Evolutionary conservation across 805 yeast species (phyloP), one percentile per base, ranked within the genome.

Genomic region (Trichomonascus vanleenenianus): DNA sequence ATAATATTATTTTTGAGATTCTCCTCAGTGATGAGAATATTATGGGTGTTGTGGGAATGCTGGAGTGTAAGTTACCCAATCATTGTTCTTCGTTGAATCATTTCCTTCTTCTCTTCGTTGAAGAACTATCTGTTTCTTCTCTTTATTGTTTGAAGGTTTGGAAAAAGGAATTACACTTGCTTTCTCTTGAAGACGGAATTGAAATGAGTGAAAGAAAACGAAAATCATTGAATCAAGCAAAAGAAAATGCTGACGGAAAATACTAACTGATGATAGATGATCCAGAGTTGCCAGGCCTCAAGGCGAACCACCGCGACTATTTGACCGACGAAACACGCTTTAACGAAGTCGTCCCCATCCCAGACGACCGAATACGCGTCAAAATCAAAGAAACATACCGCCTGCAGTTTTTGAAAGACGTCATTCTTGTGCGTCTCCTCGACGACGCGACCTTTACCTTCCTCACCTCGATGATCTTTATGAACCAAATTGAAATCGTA

Each of bases 381-480:
- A 72, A 83, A 42, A 82, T 89, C 47, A 79, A 81, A 46, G 78
- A 79, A 56, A 88, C 93, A 34, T 86, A 81, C 60, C 72, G 85
- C 47, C 68, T 88, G 45, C 89, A 83, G 57, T 86, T 85, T 60
- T 67, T 93, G 41, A 84, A 84, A 60, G 96, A 91, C 61, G 94
- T 86, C 15, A 94, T 85, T 1, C 65, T 91, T 22, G 89, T 93
- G 2, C 70, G 96, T 43, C 66, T 82, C 36, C 61, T 91, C 40
- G 97, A 91, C 60, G 97, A 91, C 59, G 76, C 81, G 38, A 75
- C 88, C 3, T 78, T 81, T 57, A 76, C 75, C 50, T 67, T 83
- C 48, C 71, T 93, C 32, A 68, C 81, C 14, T 77, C 84, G 1
- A 66, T 83, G 66, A 81, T 86, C 3, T 81, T 78, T 55, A 63